Evolutionary conservation across 2,329 filamentous ascomycete genomes (phyloP).

Genomic region (Calonectria hongkongensis): DNA sequence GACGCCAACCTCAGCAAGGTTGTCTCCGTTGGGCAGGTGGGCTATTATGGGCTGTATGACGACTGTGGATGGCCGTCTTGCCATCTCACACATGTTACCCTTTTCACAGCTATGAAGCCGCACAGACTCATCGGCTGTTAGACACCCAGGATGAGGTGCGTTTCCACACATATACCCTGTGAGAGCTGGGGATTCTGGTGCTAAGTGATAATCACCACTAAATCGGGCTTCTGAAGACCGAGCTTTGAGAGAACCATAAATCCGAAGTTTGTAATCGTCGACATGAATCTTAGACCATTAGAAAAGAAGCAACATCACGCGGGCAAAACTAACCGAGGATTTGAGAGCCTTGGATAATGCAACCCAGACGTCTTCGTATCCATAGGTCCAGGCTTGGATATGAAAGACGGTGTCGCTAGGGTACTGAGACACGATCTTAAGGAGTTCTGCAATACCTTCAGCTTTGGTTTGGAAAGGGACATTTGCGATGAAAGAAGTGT

Average conservation of each 20-base stretch:
- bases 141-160: slow-evolving; percentile 78
- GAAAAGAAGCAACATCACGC: neutral
- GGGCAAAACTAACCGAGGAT: slow-evolving; percentile 70
- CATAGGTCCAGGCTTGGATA: slow-evolving; percentile 91
- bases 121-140: slow-evolving; percentile 78
- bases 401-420: slow-evolving; percentile 86
- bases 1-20: slow-evolving; percentile 83
- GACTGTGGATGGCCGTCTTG: slow-evolving; percentile 73
- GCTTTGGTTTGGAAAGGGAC: slow-evolving; percentile 77
- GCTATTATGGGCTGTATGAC: slow-evolving; percentile 87
- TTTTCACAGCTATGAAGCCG: slow-evolving; percentile 92
- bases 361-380: slow-evolving; percentile 93
- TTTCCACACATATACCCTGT: slow-evolving; percentile 87
- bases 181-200: slow-evolving; percentile 79
- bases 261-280: slow-evolving; percentile 84
- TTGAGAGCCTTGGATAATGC: slow-evolving; percentile 82
- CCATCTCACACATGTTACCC: slow-evolving; percentile 75
- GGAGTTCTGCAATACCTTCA: slow-evolving; percentile 83
- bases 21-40: slow-evolving; percentile 74
- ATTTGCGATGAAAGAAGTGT: slow-evolving; percentile 82
- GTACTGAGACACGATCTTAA: slow-evolving; percentile 81
- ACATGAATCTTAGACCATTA: slow-evolving; percentile 80
- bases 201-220: slow-evolving; percentile 64
- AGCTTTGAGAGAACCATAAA: slow-evolving; percentile 80
- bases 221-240: slow-evolving; percentile 64